These are phyloP conservation scores for Darksidea phi DNA, from an alignment of 495 filamentous ascomycete species.

Conservation along the genomic window DNA sequence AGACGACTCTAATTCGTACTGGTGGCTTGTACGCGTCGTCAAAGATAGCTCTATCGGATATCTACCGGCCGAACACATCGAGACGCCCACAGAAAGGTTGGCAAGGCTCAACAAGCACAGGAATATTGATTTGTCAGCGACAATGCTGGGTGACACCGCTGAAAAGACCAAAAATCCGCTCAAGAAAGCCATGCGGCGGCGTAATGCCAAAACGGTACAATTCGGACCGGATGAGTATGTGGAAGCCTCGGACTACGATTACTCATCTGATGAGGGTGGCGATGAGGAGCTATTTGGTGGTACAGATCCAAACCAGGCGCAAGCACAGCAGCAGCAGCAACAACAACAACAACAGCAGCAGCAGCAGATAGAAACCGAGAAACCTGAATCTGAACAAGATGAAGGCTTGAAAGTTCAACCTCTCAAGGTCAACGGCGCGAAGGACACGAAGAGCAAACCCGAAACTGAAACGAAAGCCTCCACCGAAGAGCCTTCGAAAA, in stretches of 20 bases:
- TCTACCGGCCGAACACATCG: constrained; percentile 95
- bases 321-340: constrained; percentile 36
- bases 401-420: constrained; percentile 35
- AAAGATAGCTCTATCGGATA: constrained; percentile 98
- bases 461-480: constrained; percentile 21
- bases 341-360: constrained; percentile 35
- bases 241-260: constrained; percentile 87
- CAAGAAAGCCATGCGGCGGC: constrained; percentile 83
- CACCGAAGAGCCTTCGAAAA: constrained; percentile 16
- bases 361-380: constrained; percentile 31
- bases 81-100: constrained; percentile 92
- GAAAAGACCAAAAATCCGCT: constrained; percentile 88
- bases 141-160: constrained; percentile 88
- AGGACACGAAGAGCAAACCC: constrained; percentile 23
- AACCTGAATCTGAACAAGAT: constrained; percentile 34
- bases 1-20: constrained; percentile 99
- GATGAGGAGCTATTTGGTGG: constrained; percentile 54
- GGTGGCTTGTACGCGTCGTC: constrained; percentile 97
- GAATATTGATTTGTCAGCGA: constrained; percentile 92
- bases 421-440: constrained; percentile 35
- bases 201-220: constrained; percentile 84
- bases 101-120: constrained; percentile 95
- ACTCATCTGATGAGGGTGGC: constrained; percentile 77
- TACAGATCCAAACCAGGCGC: constrained; percentile 43
- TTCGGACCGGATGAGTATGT: constrained; percentile 86